Percentiles rank a stretch among this genome's conserved stretches.
Evolutionary conservation across 768 basidiomycete genomes (phyloP).

Genomic region (Pleurotus tuber-regium): DNA sequence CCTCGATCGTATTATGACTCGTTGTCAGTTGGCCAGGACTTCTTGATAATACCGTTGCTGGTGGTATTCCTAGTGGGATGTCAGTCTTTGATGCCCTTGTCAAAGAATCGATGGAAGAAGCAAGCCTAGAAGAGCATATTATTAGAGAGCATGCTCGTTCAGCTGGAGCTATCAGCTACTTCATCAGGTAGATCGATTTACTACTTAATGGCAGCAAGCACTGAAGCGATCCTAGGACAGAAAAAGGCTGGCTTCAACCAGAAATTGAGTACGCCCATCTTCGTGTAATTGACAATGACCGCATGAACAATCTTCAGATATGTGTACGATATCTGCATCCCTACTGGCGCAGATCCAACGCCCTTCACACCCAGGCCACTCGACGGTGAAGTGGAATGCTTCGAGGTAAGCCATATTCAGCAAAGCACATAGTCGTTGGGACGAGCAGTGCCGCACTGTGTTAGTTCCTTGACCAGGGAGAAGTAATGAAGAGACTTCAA

Average conservation of each 20-base stretch:
- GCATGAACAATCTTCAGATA: too few species aligned
- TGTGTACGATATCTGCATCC: constrained; percentile 79
- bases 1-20: too few species aligned
- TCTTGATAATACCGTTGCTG: constrained; percentile 90
- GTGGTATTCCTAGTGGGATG: constrained; percentile 86
- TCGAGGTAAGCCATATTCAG: constrained; percentile 57
- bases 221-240: constrained; percentile 36
- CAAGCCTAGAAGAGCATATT: constrained; percentile 68
- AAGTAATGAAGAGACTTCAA: constrained; percentile 63
- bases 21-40: constrained; percentile 71
- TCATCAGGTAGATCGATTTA: constrained; percentile 51
- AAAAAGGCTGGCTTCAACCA: constrained; percentile 79
- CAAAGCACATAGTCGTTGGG: too few species aligned
- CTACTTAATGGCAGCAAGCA: not conserved
- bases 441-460: too few species aligned
- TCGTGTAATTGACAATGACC: too few species aligned
- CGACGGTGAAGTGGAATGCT: constrained; percentile 94
- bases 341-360: constrained; percentile 41
- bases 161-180: constrained; percentile 79
- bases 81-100: constrained; percentile 69
- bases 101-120: constrained; percentile 95
- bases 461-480: constrained; percentile 65
- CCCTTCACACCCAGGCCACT: constrained; percentile 66
- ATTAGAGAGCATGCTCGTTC: constrained; percentile 56
- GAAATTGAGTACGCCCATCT: constrained; percentile 69